A percentile compares a stretch with the other conserved stretches of the same genome.
Evolutionary conservation across 1,284 basidiomycete genomes (phyloP).

Genomic region (Veloporphyrellus conicus): DNA sequence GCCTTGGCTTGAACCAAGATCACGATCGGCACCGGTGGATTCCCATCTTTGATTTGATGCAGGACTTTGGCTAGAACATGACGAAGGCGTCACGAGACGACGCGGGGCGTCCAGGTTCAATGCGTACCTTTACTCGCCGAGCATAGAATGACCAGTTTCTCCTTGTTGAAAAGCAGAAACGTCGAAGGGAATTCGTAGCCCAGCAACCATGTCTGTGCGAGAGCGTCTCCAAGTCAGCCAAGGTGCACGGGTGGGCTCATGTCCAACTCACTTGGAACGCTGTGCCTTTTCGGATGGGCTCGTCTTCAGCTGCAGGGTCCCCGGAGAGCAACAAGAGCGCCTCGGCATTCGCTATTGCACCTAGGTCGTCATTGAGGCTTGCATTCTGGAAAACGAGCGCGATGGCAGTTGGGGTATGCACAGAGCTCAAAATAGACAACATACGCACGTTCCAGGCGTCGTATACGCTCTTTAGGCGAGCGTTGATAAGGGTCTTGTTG

Average conservation of each 20-base stretch:
- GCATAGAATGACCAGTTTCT: conserved; percentile 77
- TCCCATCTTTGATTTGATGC: conserved; percentile 59
- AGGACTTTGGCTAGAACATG: conserved; percentile 62
- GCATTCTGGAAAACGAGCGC: conserved; percentile 42
- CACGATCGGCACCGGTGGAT: conserved; percentile 55
- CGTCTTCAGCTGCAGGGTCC: conserved; percentile 79
- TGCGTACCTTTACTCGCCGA: conserved; percentile 81
- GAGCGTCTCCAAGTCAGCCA: conserved; percentile 18
- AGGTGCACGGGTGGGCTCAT: neutral
- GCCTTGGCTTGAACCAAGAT: conserved; percentile 68
- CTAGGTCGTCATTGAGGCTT: conserved; percentile 65
- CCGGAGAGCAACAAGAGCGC: conserved; percentile 78
- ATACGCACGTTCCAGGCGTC: conserved; percentile 70
- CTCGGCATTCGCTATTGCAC: conserved; percentile 61
- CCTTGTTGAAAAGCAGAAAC: conserved; percentile 76
- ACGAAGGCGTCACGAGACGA: conserved; percentile 20
- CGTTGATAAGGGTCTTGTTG: conserved; percentile 58
- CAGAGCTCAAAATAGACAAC: neutral
- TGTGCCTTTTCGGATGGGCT: conserved; percentile 82
- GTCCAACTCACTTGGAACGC: conserved; percentile 71
- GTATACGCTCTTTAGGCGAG: conserved; percentile 65
- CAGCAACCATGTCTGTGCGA: conserved; percentile 81
- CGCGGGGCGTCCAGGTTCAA: conserved; percentile 1
- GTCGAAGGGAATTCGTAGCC: conserved; percentile 98
- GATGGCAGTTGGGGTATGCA: conserved; percentile 11